Evolutionary conservation across 2,329 filamentous ascomycete genomes (phyloP).

Genomic region (Sporothrix protearum): DNA sequence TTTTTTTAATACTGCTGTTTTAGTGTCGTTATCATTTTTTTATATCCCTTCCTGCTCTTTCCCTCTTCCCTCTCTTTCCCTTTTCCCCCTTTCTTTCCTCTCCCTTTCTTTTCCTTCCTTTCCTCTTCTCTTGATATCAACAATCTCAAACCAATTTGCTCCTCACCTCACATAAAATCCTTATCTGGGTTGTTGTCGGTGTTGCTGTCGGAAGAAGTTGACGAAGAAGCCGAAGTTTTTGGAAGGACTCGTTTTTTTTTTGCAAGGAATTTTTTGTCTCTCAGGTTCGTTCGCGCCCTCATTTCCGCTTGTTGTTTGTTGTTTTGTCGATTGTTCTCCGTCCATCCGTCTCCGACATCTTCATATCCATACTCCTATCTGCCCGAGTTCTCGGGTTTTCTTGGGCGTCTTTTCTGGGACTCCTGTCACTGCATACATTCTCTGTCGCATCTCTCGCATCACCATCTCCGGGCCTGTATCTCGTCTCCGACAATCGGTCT

Average conservation of each 20-base stretch:
- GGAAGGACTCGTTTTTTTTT: conserved; percentile 19
- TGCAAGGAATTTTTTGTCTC: conserved; percentile 20
- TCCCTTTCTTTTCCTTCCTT: conserved; percentile 27
- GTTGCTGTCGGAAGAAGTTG: conserved; percentile 31
- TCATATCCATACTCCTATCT: too few species aligned
- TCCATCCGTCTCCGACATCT: neutral
- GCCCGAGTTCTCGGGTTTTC: neutral
- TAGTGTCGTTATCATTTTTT: conserved; percentile 20
- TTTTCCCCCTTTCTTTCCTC: conserved; percentile 24
- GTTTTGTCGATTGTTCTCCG: conserved; percentile 1
- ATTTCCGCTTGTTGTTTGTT: neutral
- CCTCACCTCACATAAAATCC: conserved; percentile 23
- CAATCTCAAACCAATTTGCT: conserved; percentile 22
- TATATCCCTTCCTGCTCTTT: conserved; percentile 21
- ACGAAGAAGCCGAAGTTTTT: conserved; percentile 28
- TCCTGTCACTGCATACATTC: neutral
- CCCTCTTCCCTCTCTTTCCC: conserved; percentile 16
- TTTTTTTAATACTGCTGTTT: conserved; percentile 16
- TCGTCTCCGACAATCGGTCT: neutral
- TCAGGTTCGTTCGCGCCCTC: conserved; percentile 13
- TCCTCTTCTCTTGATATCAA: conserved; percentile 27
- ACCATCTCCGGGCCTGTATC: neutral
- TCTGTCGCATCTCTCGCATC: neutral
- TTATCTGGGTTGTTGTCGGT: conserved; percentile 30
- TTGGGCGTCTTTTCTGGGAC: neutral